A percentile compares a stretch with the other conserved stretches of the same genome.
phyloP scores from a whole-genome alignment of 441 rosid species.

The Populus hybrid region DNA sequence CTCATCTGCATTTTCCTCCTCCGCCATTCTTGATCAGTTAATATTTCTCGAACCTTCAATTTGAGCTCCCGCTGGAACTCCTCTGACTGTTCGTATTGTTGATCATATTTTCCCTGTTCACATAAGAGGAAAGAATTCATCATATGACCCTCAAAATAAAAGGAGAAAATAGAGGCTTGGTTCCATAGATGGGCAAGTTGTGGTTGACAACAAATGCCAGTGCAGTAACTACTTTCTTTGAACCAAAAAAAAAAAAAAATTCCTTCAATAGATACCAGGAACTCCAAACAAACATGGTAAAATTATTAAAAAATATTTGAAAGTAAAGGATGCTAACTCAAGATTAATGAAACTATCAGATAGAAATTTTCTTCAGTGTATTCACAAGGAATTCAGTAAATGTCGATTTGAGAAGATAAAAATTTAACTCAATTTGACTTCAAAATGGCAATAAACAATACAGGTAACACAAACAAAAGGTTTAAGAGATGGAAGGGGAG shows the following conservation, averaged over 20 bases:
- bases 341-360: not conserved
- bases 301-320: too few species aligned
- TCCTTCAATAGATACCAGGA: not conserved
- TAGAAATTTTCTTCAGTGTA: not conserved
- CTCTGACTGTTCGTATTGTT: too few species aligned
- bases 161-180: not conserved
- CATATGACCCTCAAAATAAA: not conserved
- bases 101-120: too few species aligned
- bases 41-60: too few species aligned
- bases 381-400: not conserved
- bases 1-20: too few species aligned
- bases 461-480: too few species aligned
- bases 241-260: not conserved
- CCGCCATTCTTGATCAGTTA: too few species aligned
- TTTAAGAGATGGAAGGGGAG: not conserved
- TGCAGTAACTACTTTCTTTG: not conserved
- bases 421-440: too few species aligned
- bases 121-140: slow-evolving; percentile 10
- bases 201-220: not conserved
- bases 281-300: not conserved
- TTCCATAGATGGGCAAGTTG: not conserved
- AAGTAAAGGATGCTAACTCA: not conserved
- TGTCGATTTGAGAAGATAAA: too few species aligned
- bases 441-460: too few species aligned
- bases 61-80: too few species aligned